These are phyloP conservation scores for Talaromyces stipitatus DNA, from an alignment of 495 filamentous ascomycete genomes.

Conservation along the genomic window DNA sequence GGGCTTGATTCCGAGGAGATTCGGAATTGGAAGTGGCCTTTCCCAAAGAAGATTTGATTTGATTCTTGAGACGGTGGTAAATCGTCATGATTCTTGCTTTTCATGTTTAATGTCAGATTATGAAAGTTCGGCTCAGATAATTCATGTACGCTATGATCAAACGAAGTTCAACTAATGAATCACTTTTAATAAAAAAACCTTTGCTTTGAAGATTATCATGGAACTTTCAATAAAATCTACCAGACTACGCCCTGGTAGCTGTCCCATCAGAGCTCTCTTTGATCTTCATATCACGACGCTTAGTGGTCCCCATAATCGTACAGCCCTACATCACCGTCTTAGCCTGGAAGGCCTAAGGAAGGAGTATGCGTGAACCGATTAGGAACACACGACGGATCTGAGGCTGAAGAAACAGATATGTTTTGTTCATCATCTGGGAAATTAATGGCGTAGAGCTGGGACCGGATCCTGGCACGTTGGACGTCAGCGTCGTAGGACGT, in stretches of 20 bases:
- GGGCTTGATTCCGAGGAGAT: constrained; percentile 60
- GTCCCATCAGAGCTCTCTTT: constrained; percentile 46
- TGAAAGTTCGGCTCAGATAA: too few relatives aligned
- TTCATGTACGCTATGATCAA: too few relatives aligned
- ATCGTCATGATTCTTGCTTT: too few relatives aligned
- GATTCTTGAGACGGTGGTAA: too few relatives aligned
- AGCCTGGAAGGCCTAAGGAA: not conserved
- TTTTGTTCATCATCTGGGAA: constrained; percentile 9
- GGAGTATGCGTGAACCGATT: not conserved
- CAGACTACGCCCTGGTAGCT: not conserved
- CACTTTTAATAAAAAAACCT: too few relatives aligned
- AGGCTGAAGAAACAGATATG: not conserved
- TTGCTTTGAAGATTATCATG: too few relatives aligned
- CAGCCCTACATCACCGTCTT: constrained; percentile 22
- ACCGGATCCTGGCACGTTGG: too few relatives aligned
- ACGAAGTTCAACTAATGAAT: too few relatives aligned
- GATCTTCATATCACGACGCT: constrained; percentile 25
- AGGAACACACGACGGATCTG: not conserved
- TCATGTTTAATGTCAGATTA: too few relatives aligned
- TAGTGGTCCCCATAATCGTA: constrained; percentile 2
- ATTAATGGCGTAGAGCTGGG: too few relatives aligned
- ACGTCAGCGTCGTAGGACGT: too few relatives aligned
- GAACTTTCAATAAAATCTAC: not conserved
- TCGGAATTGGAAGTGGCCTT: constrained; percentile 58
- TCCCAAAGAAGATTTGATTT: constrained; percentile 11